These are phyloP conservation scores for Calocera cornea DNA, from an alignment of 768 basidiomycete species.

Conservation along the genomic window DNA sequence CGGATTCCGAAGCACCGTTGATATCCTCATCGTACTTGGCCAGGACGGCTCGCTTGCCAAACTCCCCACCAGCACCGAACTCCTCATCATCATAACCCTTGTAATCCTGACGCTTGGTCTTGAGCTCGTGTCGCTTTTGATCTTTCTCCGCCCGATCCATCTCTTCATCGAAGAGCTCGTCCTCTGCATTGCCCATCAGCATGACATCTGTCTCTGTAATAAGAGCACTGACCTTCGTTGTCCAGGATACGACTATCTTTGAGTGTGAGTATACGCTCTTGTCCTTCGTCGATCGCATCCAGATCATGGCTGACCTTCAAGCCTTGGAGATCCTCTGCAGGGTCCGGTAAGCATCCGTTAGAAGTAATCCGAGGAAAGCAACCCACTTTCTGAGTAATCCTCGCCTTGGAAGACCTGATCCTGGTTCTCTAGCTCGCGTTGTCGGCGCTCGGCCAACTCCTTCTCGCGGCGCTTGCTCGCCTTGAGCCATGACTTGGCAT, in stretches of 20 bases:
- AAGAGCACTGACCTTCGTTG: conserved; percentile 55
- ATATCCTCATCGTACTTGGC: conserved; percentile 91
- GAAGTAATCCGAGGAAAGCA: conserved; percentile 1
- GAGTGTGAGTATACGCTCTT: conserved; percentile 88
- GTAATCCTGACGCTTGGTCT: conserved; percentile 80
- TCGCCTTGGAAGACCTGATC: conserved; percentile 59
- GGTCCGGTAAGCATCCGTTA: not conserved
- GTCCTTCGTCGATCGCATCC: conserved; percentile 81
- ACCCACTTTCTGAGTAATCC: conserved; percentile 78
- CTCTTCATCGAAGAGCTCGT: conserved; percentile 91
- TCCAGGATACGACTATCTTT: conserved; percentile 94
- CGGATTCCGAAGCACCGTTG: conserved; percentile 56
- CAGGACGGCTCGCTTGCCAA: conserved; percentile 70
- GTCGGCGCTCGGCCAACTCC: conserved; percentile 70
- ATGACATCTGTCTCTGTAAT: conserved; percentile 4
- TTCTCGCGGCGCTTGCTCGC: conserved; percentile 80
- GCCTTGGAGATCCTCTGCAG: conserved; percentile 72
- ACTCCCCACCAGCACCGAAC: conserved; percentile 52
- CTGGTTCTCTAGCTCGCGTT: conserved; percentile 70
- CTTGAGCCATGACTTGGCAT: conserved; percentile 83
- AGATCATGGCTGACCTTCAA: conserved; percentile 95
- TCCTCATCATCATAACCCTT: conserved; percentile 96
- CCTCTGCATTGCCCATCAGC: conserved; percentile 44
- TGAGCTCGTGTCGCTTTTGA: conserved; percentile 66
- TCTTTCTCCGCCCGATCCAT: conserved; percentile 78